These are phyloP conservation scores for Xerocomus amazonicus DNA, from an alignment of 1,284 basidiomycete species.

Conservation along the genomic window DNA sequence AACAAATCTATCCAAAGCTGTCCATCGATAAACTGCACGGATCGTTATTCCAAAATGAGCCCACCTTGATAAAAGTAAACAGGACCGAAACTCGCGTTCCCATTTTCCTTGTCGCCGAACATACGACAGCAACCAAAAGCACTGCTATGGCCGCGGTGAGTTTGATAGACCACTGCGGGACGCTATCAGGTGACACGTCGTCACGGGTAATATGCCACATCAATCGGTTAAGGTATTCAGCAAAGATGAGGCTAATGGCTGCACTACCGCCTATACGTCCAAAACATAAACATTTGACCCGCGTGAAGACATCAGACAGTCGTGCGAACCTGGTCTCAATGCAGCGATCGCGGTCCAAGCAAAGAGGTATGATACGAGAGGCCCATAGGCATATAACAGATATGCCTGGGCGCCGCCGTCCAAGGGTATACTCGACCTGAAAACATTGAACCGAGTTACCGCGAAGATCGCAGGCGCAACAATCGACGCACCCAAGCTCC, in stretches of 20 bases:
- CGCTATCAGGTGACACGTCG: conserved; percentile 68
- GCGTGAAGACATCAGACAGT: background rate
- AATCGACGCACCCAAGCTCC: conserved; percentile 65
- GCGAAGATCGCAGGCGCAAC: background rate
- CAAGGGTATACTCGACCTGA: conserved; percentile 57
- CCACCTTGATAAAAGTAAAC: conserved; percentile 83
- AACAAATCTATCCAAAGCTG: conserved; percentile 44
- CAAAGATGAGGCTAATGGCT: conserved; percentile 69
- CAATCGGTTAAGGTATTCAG: conserved; percentile 85
- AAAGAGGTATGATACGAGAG: conserved; percentile 81
- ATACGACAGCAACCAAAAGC: conserved; percentile 68
- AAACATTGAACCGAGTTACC: background rate
- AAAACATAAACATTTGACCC: conserved; percentile 3
- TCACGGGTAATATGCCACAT: conserved; percentile 63
- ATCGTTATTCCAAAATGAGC: conserved; percentile 11
- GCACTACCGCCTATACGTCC: conserved; percentile 55
- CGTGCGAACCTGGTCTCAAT: conserved; percentile 66
- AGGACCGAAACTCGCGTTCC: conserved; percentile 83
- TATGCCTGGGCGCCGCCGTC: conserved; percentile 93
- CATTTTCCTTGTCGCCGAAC: conserved; percentile 74
- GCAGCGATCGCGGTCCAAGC: conserved; percentile 90
- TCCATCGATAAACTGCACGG: conserved; percentile 3
- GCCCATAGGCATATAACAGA: conserved; percentile 86
- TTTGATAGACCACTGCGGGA: conserved; percentile 94
- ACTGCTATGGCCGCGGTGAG: conserved; percentile 78